Percentiles rank a stretch among this genome's conserved stretches.
Evolutionary conservation across 768 basidiomycete genomes (phyloP).

Genomic region (Macrolepiota dolichaula): DNA sequence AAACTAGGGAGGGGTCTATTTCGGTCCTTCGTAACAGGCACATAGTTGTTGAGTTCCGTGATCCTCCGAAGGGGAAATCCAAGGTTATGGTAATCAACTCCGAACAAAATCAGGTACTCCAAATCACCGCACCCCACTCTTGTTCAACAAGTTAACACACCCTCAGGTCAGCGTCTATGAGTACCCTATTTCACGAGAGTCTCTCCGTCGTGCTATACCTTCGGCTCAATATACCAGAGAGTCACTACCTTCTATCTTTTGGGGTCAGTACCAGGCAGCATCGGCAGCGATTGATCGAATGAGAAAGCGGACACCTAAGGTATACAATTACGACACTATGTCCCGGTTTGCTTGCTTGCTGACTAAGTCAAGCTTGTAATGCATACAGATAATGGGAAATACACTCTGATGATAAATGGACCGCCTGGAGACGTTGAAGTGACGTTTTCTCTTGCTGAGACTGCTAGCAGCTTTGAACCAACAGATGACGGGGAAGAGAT

Average conservation of each 20-base stretch:
- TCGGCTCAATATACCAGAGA: constrained; percentile 28
- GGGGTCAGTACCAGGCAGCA: constrained; percentile 46
- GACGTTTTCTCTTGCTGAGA: constrained; percentile 25
- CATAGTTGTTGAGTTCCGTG: constrained; percentile 1
- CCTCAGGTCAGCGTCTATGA: constrained; percentile 41
- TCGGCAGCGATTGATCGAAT: constrained; percentile 40
- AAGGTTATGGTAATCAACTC: constrained; percentile 4
- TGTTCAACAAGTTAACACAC: constrained; percentile 5
- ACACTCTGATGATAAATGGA: constrained; percentile 49
- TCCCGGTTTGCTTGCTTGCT: not conserved
- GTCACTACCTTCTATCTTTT: constrained; percentile 37
- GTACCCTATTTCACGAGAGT: constrained; percentile 48
- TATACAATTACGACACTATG: constrained; percentile 16
- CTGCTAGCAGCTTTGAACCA: not conserved
- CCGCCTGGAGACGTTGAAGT: constrained; percentile 45
- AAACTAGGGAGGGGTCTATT: not conserved
- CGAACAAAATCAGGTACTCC: not conserved
- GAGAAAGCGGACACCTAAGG: constrained; percentile 52
- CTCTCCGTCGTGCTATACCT: constrained; percentile 46
- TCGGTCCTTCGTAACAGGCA: constrained; percentile 2
- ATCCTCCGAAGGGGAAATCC: not conserved
- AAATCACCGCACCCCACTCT: not conserved
- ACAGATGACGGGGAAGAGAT: constrained; percentile 1
- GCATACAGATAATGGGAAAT: constrained; percentile 35
- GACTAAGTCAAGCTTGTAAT: constrained; percentile 34